phyloP scores from a whole-genome alignment of 2,329 filamentous ascomycete genomes.

The Nemania diffusa region DNA sequence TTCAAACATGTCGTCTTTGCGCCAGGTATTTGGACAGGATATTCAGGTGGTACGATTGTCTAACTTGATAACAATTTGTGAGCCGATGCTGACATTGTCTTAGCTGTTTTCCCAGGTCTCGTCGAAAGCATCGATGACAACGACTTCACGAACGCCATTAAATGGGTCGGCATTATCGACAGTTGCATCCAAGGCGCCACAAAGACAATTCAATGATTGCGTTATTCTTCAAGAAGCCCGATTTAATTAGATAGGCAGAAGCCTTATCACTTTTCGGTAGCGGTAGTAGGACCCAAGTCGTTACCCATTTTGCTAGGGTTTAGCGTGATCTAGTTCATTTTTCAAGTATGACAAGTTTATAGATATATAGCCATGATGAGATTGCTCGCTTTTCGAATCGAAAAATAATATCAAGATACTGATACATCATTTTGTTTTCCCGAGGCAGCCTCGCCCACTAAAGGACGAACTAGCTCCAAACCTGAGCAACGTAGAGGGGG shows the following conservation, averaged over 20 bases:
- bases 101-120: conserved; percentile 71
- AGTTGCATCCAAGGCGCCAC: conserved; percentile 60
- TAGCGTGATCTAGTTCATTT: not conserved
- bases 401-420: not conserved
- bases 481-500: not conserved
- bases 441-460: not conserved
- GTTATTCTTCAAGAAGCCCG: not conserved
- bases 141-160: conserved; percentile 66
- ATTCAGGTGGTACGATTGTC: conserved; percentile 71
- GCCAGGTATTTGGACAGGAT: conserved; percentile 90
- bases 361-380: not conserved
- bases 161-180: conserved; percentile 70
- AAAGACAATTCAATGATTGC: conserved; percentile 48
- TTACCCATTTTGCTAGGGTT: not conserved
- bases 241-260: not conserved
- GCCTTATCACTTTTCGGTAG: not conserved
- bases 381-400: not conserved
- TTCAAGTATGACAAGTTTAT: not conserved
- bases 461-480: not conserved
- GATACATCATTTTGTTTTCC: not conserved
- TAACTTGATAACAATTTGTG: not conserved
- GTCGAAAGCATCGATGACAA: conserved; percentile 70
- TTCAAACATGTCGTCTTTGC: conserved; percentile 97
- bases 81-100: conserved; percentile 1
- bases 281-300: not conserved